phyloP scores from a whole-genome alignment of 2,329 filamentous ascomycete species.

The Penicillium thymicola region DNA sequence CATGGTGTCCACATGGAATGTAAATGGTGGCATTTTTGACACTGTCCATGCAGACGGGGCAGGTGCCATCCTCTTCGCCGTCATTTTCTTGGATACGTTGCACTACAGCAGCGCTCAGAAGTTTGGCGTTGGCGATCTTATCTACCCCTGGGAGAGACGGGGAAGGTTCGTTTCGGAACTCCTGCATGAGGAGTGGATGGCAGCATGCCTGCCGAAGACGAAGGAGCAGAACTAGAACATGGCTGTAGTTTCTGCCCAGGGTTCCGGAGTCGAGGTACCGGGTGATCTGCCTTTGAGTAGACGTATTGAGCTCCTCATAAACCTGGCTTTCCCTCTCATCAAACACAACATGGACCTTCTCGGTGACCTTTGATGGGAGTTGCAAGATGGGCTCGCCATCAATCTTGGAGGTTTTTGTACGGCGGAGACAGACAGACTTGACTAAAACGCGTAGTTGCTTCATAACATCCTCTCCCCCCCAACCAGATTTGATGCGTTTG shows the following conservation, averaged over 20 bases:
- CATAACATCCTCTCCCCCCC: conserved; percentile 56
- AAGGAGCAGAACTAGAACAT: conserved; percentile 74
- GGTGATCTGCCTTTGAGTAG: conserved; percentile 69
- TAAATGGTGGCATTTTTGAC: conserved; percentile 73
- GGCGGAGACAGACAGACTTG: conserved; percentile 75
- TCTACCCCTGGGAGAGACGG: conserved; percentile 52
- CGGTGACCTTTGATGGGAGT: conserved; percentile 63
- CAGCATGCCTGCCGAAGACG: conserved; percentile 79
- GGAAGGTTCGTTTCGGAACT: conserved; percentile 56
- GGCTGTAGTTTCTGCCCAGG: conserved; percentile 70
- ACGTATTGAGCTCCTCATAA: conserved; percentile 64
- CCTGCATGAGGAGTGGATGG: conserved; percentile 68
- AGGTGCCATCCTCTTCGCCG: conserved; percentile 59
- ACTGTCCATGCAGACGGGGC: conserved; percentile 77
- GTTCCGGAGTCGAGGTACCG: conserved; percentile 68
- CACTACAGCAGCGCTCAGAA: conserved; percentile 60
- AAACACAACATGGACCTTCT: conserved; percentile 63
- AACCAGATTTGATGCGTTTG: conserved; percentile 48
- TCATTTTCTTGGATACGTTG: conserved; percentile 60
- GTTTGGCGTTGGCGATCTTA: conserved; percentile 61
- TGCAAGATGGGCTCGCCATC: conserved; percentile 74
- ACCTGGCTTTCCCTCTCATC: conserved; percentile 61
- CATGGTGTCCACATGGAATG: conserved; percentile 77
- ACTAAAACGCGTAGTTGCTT: conserved; percentile 68
- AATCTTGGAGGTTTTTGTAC: conserved; percentile 74